Evolutionary conservation across 805 yeast genomes (phyloP), one percentile per base, ranked within the genome.

Genomic region (Blastobotrys muscicola): DNA sequence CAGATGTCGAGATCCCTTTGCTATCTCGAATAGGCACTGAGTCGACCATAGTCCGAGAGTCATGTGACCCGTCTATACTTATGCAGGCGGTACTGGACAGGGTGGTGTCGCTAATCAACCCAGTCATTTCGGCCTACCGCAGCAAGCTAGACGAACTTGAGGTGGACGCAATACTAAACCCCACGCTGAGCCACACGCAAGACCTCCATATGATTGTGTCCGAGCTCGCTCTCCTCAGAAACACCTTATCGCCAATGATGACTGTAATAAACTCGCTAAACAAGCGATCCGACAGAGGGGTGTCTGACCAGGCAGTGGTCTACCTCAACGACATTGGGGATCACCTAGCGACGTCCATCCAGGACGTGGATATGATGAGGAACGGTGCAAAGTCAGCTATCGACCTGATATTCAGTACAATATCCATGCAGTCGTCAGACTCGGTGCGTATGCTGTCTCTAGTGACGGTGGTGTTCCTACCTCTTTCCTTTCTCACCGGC

Each of bases 401-500:
- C 38, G 70, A 70, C 41, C 55, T 77, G 44, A 71, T 75, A 8
- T 77, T 76, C 63, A 77, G 77, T 49, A 76, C 80, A 2, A 69
- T 76, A 34, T 70, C 78, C 1, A 74, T 74, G 8, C 72, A 72
- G 37, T 73, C 77, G 2, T 73, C 75, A 48, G 74, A 67, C 48
- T 69, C 80, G 3, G 76, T 77, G 70, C 66, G 68, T 42, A 68
- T 70, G 54, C 61, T 77, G 36, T 72, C 80, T 6, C 54, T 77
- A 33, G 74, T 77, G 8, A 72, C 81, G 1, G 80, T 77, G 10
- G 68, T 77, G 10, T 76, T 77, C 50, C 61, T 77, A 33, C 82
- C 82, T 4, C 54, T 77, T 43, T 69, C 77, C 4, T 77, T 77
- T 52, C 66, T 78, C 69, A 75, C 81, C 1, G 81, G 82, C 9